These are phyloP conservation scores for Coniochaeta sp. DNA, from an alignment of 2,329 filamentous ascomycete genomes.

Conservation along the genomic window DNA sequence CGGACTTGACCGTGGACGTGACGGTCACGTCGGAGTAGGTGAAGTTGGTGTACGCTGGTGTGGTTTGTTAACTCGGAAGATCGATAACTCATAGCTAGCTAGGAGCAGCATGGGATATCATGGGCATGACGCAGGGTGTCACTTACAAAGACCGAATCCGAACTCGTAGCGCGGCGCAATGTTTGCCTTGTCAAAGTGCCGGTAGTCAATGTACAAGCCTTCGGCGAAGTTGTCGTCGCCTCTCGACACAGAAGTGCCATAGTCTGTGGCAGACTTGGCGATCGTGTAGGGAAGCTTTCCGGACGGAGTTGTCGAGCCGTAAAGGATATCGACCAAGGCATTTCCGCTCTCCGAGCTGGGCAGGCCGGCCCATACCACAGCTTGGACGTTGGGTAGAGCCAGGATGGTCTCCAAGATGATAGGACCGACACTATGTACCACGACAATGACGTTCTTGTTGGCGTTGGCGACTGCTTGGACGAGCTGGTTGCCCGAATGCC, in stretches of 20 bases:
- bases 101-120: too few relatives aligned
- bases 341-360: conserved; percentile 72
- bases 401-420: conserved; percentile 53
- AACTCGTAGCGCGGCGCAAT: conserved; percentile 57
- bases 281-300: conserved; percentile 46
- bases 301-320: conserved; percentile 43
- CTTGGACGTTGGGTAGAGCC: conserved; percentile 62
- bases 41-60: conserved; percentile 60
- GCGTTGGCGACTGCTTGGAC: conserved; percentile 50
- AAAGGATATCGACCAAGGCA: conserved; percentile 65
- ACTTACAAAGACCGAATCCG: conserved; percentile 52
- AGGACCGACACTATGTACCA: conserved; percentile 55
- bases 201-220: conserved; percentile 57
- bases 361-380: conserved; percentile 68
- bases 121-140: neutral
- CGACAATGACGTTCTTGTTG: conserved; percentile 56
- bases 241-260: conserved; percentile 26
- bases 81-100: too few relatives aligned
- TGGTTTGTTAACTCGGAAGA: neutral
- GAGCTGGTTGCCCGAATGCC: conserved; percentile 56
- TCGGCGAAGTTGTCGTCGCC: conserved; percentile 49
- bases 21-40: conserved; percentile 44
- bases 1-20: conserved; percentile 27
- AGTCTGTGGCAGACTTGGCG: conserved; percentile 37
- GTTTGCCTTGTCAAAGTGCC: conserved; percentile 49